Evolutionary conservation across 177 flowering plant species (phyloP), one percentile per base, ranked within the genome.

Genomic region (Vitis hybrid): DNA sequence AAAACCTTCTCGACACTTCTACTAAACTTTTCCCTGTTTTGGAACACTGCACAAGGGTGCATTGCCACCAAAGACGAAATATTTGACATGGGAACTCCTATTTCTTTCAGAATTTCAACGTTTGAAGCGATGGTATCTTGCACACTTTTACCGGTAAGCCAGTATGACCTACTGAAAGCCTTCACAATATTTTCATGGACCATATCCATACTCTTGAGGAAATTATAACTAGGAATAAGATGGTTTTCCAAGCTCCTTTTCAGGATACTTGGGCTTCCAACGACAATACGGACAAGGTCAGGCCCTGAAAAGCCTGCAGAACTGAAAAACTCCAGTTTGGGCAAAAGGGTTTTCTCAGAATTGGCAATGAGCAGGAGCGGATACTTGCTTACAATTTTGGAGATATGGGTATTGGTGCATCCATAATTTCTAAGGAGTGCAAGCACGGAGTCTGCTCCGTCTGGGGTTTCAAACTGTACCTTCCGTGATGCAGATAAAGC

Each of bases 371-470:
- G 73, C 9, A 72, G 8, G 0, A 1, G 0, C 1, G 79, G 76
- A 2, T 55, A 53, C 15, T 14, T 69, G 26, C 52, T 72, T 22
- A 72, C 50, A 3, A 69, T 13, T 2, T 22, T 65, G 2, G 73
- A 64, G 60, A 76, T 69, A 55, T 76, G 79, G 75, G 73, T 61
- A 22, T 51, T 55, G 31, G 72, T 51, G 67, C 72, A 69, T n/a
- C 79, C 79, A 61, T 68, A 51, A 48, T 60, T 45, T 50, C 51
- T 60, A 3, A 72, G 19, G 18, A 76, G 53, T 20, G 31, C 16
- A 1, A 76, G 20, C 3, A 76, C 76, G 1, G 55, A 49, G 18
- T 76, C 70, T n/a, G 76, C 67, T 55, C 60, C 60, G 0, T 69
- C 53, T 9, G 68, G 70, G 53, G 67, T 26, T 33, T 69, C 12